Evolutionary conservation across 768 basidiomycete species (phyloP).

Genomic region (Termitomyces sp.): DNA sequence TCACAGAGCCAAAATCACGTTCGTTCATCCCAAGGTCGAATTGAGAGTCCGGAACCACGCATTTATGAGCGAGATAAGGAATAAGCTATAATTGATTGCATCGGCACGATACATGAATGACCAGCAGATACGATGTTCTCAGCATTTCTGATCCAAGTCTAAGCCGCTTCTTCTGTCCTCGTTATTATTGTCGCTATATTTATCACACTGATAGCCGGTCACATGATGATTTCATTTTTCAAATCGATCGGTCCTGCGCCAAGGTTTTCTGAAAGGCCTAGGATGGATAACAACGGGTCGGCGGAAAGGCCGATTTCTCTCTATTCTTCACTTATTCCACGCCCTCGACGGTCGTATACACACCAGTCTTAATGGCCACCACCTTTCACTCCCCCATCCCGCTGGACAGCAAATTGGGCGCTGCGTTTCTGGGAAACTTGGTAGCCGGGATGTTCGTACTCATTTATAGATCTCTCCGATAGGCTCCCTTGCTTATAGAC

Average conservation of each 20-base stretch:
- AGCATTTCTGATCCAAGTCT: too few species aligned
- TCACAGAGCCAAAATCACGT: not conserved
- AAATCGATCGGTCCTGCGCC: not conserved
- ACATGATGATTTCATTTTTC: not conserved
- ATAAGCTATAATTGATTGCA: too few species aligned
- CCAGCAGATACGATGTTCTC: not conserved
- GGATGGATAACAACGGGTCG: not conserved
- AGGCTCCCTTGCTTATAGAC: constrained; percentile 18
- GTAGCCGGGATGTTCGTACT: constrained; percentile 4
- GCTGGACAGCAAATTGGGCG: constrained; percentile 35
- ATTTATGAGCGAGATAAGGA: not conserved
- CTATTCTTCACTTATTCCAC: not conserved
- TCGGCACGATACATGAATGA: too few species aligned
- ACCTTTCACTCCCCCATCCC: constrained; percentile 9
- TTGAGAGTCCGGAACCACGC: too few species aligned
- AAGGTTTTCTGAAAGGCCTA: not conserved
- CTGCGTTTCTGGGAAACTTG: constrained; percentile 24
- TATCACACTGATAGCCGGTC: not conserved
- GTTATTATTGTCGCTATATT: not conserved
- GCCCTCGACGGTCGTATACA: not conserved
- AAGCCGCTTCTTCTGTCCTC: too few species aligned
- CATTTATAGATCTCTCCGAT: constrained; percentile 21
- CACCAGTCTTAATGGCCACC: not conserved
- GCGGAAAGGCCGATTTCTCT: not conserved
- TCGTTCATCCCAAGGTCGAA: not conserved